Evolutionary conservation across 2,329 filamentous ascomycete species (phyloP), one percentile per base, ranked within the genome.

Genomic region (Magnaporthiopsis poae): DNA sequence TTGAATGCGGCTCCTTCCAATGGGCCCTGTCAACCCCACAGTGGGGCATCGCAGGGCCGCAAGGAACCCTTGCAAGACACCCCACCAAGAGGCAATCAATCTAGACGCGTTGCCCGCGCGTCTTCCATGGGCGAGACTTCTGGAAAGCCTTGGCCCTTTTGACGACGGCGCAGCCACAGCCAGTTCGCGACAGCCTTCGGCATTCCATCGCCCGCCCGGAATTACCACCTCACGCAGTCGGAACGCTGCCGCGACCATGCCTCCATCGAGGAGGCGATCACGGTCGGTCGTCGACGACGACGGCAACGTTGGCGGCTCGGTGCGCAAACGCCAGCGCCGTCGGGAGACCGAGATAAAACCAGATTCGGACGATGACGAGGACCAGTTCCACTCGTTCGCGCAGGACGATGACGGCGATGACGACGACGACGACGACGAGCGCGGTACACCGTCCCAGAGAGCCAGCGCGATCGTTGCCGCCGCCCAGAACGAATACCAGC

Each of bases 401-500:
- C 62, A 60, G 67, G 60, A 69, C 69, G 65, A 66, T 27, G 68
- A 70, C 11, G 66, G 68, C 33, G 66, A 64, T 5, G 66, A 27
- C 29, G 69, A 70, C 56, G 68, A 72, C 13, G 60, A 69, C 69
- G 65, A 66, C 29, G 68, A 70, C 11, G 68, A 66, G 4, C 70
- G 71, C 18, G 66, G 68, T 13, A 69, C 46, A 66, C 66, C 52
- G 64, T 25, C 21, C n/a, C 65, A 12, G 61, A 60, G 18, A 69
- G 71, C 61, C 69, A 70, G 15, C 52, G 39, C 69, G 33, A 69
- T 56, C 12, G 69, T 69, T 29, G 68, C 68, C 33, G 67, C 66
- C 46, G 56, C 69, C 36, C 69, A 69, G 62, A 68, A 72, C 62
- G 75, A 77, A 12, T 86, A 84, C 69, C 84, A 90, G 69, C 88